These are phyloP conservation scores for Zymoseptoria brevis DNA, from an alignment of 2,329 filamentous ascomycete genomes.

Conservation along the genomic window DNA sequence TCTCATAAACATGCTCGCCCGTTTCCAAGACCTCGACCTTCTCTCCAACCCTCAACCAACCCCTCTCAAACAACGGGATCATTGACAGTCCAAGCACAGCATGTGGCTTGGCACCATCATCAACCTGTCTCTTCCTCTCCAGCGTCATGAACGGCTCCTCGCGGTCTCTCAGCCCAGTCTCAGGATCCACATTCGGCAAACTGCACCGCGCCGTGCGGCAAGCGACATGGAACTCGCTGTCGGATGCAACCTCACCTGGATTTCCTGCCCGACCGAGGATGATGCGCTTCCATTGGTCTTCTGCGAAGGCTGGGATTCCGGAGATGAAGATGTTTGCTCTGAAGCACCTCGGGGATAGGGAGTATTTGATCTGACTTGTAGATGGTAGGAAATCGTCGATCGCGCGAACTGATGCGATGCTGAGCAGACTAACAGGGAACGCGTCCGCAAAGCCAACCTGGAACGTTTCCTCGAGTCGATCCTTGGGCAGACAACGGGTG, in stretches of 20 bases:
- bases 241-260: neutral
- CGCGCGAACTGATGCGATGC: constrained; percentile 54
- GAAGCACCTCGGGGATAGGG: constrained; percentile 57
- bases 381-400: constrained; percentile 51
- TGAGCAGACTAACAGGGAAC: constrained; percentile 63
- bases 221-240: constrained; percentile 41
- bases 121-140: constrained; percentile 23
- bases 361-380: constrained; percentile 37
- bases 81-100: constrained; percentile 29
- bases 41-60: constrained; percentile 25
- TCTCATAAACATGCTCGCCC: constrained; percentile 26
- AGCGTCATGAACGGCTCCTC: constrained; percentile 28
- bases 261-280: constrained; percentile 36
- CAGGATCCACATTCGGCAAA: constrained; percentile 61
- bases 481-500: constrained; percentile 51
- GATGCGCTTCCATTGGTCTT: constrained; percentile 62
- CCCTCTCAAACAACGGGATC: constrained; percentile 25
- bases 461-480: constrained; percentile 53
- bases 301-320: constrained; percentile 56
- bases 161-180: constrained; percentile 41
- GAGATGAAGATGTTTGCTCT: constrained; percentile 65
- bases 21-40: constrained; percentile 25
- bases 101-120: constrained; percentile 25
- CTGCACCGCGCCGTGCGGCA: constrained; percentile 64
- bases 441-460: constrained; percentile 62